Base-by-base conservation (phyloP, 768 basidiomycete species). In the Termitomyces sp. region DNA sequence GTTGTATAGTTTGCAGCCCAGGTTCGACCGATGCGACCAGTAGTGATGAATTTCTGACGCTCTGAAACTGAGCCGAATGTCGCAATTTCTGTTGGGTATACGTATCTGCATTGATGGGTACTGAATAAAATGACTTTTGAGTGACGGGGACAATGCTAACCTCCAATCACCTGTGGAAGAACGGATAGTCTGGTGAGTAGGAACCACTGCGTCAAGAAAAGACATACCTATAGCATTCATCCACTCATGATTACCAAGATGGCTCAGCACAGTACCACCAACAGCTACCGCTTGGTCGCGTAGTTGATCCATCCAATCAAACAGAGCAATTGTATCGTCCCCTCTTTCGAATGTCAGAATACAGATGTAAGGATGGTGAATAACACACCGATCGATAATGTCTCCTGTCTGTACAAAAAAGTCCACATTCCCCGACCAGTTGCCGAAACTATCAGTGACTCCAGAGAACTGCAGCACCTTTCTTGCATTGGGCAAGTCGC, bases 381-480 rank as follows among this genome's bases (percentile, higher is more conserved):
- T 2, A 29, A 67, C 78, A 44, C 59, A 89, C 93, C 94, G 76
- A 72, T 97, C 94, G 55, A 98, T 90, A 32, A 97, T 94, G 71
- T 98, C 94, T 3, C 94, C 95, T 0, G 94, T 97, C 75, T 98
- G 96, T 18, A 97, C 94, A 57, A 98, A 86, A 46, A 88, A 85
- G 66, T 94, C 90, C 1, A 88, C 82, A 29, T 88, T 76, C 5
- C 90, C 93, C 3, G 84, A 82, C 96, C 96, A 98, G 55, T 86
- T 76, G 1, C 86, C 86, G 6, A 79, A 65, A 12, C 81, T 79
- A 63, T 94, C 85, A 3, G 88, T 83, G 5, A 98, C 87, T 1
- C 79, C 78, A 1, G 92, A 83, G 77, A 94, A 93, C 36, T 86
- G 76, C 31, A 98, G 76, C 22, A 98, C 93, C 42, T 76, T 80